Percentiles rank a stretch among this genome's conserved stretches.
These are phyloP conservation scores for Oryza coarctata DNA, from an alignment of 176 grass and related monocot genomes.

Conservation along the genomic window DNA sequence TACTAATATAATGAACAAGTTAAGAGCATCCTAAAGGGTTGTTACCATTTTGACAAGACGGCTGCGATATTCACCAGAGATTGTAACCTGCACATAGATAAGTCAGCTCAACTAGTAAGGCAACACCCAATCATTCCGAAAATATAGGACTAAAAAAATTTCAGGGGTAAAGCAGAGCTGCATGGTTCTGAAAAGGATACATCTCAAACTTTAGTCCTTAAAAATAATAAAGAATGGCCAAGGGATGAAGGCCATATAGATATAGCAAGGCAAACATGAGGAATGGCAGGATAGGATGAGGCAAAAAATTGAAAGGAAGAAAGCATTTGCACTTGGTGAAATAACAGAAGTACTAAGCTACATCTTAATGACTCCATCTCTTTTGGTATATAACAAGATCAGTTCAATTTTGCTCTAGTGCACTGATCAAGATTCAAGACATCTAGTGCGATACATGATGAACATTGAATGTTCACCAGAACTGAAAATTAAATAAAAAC, in stretches of 20 bases:
- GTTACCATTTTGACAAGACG: slow-evolving; percentile 98
- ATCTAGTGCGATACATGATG: background rate
- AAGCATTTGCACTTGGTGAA: slow-evolving; percentile 11
- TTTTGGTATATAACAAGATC: background rate
- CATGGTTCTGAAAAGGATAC: slow-evolving; percentile 9
- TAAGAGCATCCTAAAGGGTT: background rate
- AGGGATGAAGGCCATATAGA: slow-evolving; percentile 5
- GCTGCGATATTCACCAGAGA: slow-evolving; percentile 76
- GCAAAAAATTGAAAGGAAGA: background rate
- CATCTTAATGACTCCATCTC: background rate
- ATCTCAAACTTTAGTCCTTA: background rate
- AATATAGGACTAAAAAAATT: background rate
- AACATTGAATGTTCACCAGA: background rate
- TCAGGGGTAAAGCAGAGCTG: slow-evolving; percentile 11
- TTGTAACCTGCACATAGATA: slow-evolving; percentile 63
- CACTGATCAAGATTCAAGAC: slow-evolving; percentile 24
- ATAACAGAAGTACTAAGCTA: background rate
- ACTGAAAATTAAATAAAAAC: background rate
- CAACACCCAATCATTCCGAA: background rate
- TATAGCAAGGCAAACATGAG: background rate
- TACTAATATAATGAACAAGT: slow-evolving; percentile 6
- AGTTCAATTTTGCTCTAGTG: slow-evolving; percentile 3
- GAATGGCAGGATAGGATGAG: background rate
- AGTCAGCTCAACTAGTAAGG: slow-evolving; percentile 20
- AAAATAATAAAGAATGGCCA: background rate